These are phyloP conservation scores for Scytalidium sp. DNA, from an alignment of 2,329 filamentous ascomycete genomes.

Conservation along the genomic window DNA sequence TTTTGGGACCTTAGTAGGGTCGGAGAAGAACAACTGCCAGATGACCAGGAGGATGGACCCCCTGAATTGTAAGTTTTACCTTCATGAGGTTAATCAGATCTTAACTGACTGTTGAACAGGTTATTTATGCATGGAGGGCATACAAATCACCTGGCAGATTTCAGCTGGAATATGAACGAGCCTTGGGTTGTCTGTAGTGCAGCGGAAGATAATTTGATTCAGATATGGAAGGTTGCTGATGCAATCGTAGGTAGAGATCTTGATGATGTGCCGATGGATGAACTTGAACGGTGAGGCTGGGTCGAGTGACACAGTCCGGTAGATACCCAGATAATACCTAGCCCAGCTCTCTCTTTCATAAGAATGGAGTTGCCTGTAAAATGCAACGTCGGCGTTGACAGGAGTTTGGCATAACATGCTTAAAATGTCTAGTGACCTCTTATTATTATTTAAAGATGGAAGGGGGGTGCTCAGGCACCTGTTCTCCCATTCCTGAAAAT, in stretches of 20 bases:
- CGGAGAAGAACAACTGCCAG: conserved; percentile 90
- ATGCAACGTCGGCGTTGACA: conserved; percentile 10
- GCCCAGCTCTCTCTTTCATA: background rate
- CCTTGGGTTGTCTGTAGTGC: conserved; percentile 96
- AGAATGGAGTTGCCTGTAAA: conserved; percentile 11
- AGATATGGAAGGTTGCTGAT: conserved; percentile 88
- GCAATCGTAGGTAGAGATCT: conserved; percentile 77
- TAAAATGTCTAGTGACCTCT: background rate
- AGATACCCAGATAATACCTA: conserved; percentile 13
- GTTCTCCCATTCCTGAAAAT: background rate
- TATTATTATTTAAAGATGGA: background rate
- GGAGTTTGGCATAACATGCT: background rate
- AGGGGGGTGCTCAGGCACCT: background rate
- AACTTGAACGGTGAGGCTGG: conserved; percentile 58
- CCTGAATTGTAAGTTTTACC: conserved; percentile 75
- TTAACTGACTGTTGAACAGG: conserved; percentile 37
- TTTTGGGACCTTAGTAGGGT: conserved; percentile 95
- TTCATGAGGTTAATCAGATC: background rate
- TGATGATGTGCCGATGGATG: conserved; percentile 71
- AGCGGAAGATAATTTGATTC: conserved; percentile 93
- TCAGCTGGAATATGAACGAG: conserved; percentile 96
- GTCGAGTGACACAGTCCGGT: conserved; percentile 7
- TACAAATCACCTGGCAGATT: conserved; percentile 94
- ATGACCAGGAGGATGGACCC: conserved; percentile 91
- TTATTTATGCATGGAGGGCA: conserved; percentile 99